Conservation (phyloP, 1,284 basidiomycete genomes). For the Microbotryum silenes-acaulis region DNA sequence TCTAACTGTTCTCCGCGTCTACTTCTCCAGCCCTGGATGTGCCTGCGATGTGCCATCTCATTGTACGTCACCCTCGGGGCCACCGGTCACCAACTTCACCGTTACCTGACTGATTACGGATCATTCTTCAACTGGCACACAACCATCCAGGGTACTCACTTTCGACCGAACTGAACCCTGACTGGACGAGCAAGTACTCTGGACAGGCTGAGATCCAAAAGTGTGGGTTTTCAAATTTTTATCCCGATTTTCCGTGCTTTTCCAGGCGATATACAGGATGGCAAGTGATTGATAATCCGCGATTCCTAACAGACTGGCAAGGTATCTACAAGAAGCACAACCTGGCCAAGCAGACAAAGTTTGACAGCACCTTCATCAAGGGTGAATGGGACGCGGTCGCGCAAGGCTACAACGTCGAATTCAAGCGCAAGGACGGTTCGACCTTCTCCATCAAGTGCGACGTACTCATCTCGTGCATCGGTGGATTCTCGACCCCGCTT, state of each 20-base stretch:
- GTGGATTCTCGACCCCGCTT: conserved; percentile 21
- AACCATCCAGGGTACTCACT: conserved; percentile 48
- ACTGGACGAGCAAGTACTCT: conserved; percentile 48
- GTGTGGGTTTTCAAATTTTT: conserved; percentile 2
- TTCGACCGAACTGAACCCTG: conserved; percentile 51
- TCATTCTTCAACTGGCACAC: too few relatives aligned
- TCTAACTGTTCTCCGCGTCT: not conserved
- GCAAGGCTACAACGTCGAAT: conserved; percentile 10
- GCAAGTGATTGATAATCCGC: not conserved
- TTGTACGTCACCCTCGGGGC: conserved; percentile 3
- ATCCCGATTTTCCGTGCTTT: not conserved
- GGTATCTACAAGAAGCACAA: conserved; percentile 15
- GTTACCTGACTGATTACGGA: too few relatives aligned
- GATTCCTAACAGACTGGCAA: conserved; percentile 9
- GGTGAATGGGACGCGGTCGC: conserved; percentile 15
- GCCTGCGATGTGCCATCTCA: conserved; percentile 16
- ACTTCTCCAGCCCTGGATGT: not conserved
- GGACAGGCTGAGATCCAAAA: conserved; percentile 47
- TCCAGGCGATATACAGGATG: not conserved
- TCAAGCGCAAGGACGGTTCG: conserved; percentile 5
- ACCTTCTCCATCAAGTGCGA: conserved; percentile 15
- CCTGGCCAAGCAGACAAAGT: conserved; percentile 9
- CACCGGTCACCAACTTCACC: not conserved
- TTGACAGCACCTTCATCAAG: conserved; percentile 17
- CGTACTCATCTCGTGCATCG: conserved; percentile 21